Conservation (phyloP, 495 filamentous ascomycete species). For the Sabuloglossum arenarium region DNA sequence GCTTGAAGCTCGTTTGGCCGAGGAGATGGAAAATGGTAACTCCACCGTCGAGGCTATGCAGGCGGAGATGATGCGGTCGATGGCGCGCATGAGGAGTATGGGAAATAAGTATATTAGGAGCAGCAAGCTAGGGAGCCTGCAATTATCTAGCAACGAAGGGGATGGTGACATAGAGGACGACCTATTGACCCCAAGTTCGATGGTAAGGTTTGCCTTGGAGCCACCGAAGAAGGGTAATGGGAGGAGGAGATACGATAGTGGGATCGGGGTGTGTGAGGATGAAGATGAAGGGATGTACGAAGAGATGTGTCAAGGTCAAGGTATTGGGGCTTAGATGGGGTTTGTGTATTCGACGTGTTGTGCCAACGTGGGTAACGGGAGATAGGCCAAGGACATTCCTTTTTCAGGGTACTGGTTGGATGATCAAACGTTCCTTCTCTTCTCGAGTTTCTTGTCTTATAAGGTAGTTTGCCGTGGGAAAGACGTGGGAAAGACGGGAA, state of each 20-base stretch:
- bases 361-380: not conserved
- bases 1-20: constrained; percentile 1
- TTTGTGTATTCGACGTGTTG: not conserved
- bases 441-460: not conserved
- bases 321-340: not conserved
- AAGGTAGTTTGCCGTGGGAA: too few relatives aligned
- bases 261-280: constrained; percentile 4
- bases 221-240: not conserved
- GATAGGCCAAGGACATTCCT: not conserved
- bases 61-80: not conserved
- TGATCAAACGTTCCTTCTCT: too few relatives aligned
- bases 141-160: not conserved
- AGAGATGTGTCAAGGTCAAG: constrained; percentile 6
- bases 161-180: not conserved
- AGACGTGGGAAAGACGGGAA: too few relatives aligned
- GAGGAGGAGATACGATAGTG: constrained; percentile 5
- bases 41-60: constrained; percentile 3
- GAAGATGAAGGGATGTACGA: constrained; percentile 5
- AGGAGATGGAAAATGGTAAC: constrained; percentile 1
- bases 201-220: constrained; percentile 1
- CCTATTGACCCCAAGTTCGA: not conserved
- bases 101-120: constrained; percentile 1
- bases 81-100: not conserved
- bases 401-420: not conserved
- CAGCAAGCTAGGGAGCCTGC: not conserved